These are phyloP conservation scores for Borealophlyctis nickersoniae DNA, from an alignment of 192 early-diverging fungal genomes.

Conservation along the genomic window DNA sequence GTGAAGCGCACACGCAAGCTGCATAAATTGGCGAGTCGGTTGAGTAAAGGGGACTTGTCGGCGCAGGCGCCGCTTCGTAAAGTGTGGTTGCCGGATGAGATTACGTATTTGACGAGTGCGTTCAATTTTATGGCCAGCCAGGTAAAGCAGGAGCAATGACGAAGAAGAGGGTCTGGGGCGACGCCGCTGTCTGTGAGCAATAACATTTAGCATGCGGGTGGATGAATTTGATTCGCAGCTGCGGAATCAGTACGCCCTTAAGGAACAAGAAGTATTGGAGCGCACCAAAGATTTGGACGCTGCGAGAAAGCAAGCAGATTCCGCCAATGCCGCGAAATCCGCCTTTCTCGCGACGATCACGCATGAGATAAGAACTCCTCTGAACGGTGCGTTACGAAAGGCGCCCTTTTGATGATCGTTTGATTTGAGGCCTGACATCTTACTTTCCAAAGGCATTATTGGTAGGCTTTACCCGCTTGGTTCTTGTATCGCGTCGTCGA, in stretches of 20 bases:
- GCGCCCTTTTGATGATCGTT: neutral
- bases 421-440: neutral
- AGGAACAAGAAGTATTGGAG: conserved; percentile 17
- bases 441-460: neutral
- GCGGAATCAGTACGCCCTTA: conserved; percentile 12
- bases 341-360: conserved; percentile 11
- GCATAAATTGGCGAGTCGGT: neutral
- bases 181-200: too few species aligned
- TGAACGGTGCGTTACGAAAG: conserved; percentile 14
- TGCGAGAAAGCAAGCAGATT: conserved; percentile 18
- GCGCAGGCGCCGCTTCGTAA: neutral
- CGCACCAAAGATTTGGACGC: conserved; percentile 22
- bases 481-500: too few species aligned
- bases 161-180: too few species aligned
- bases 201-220: too few species aligned
- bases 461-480: neutral
- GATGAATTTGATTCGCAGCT: too few species aligned
- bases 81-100: conserved; percentile 17
- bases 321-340: conserved; percentile 24
- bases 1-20: conserved; percentile 15
- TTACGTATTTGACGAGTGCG: conserved; percentile 13
- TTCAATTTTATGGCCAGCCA: conserved; percentile 26
- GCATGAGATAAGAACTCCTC: conserved; percentile 20
- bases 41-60: conserved; percentile 8
- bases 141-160: too few species aligned